Evolutionary conservation across 345 rosid genomes (phyloP), one percentile per base, ranked within the genome.

Genomic region (Hirschfeldia incana): DNA sequence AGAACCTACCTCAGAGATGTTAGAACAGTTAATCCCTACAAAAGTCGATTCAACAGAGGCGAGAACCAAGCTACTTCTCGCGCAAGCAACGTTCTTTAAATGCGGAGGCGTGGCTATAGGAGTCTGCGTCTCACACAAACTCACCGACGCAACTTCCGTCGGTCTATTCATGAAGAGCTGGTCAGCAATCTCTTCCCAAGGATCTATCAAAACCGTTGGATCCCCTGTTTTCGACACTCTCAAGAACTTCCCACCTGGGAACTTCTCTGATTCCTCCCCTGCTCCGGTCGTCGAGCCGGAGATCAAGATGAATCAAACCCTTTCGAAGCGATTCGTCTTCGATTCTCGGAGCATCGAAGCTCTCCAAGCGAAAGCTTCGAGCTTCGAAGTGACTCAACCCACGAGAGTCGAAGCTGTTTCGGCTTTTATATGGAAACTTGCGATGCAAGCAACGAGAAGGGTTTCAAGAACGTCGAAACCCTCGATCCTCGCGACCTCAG

Each of bases 321-420:
- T 69, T 3, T 73, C 81, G 1, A 81, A 81, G 36, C 42, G 84
- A 33, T 73, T 82, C 37, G 15, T 77, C 0, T 82, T 73, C 32
- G 67, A 65, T 32, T 61, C 73, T 29, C 42, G 34, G 17, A 76
- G 73, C 12, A 72, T 81, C 30, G 46, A 73, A 74, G 67, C 78
- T 39, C 6, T 82, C 2, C 81, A 82, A 69, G 81, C 49, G 1
- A 81, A 28, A 37, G 85, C 82, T 30, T 76, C 83, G 2, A 79
- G 83, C 67, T 64, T 74, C 15, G 69, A 53, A 10, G 85, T 86
- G 69, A 70, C 28, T 16, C 80, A 82, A 21, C 90, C 89, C 0
- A 83, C 90, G 10, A 71, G 89, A 44, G 81, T 86, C 0, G 91
- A 89, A 67, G 86, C 78, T 13, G 86, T 89, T 6, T 79, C 88